Conservation (phyloP, 2,329 filamentous ascomycete genomes). For the Immersiporthe knoxdaviesiana region DNA sequence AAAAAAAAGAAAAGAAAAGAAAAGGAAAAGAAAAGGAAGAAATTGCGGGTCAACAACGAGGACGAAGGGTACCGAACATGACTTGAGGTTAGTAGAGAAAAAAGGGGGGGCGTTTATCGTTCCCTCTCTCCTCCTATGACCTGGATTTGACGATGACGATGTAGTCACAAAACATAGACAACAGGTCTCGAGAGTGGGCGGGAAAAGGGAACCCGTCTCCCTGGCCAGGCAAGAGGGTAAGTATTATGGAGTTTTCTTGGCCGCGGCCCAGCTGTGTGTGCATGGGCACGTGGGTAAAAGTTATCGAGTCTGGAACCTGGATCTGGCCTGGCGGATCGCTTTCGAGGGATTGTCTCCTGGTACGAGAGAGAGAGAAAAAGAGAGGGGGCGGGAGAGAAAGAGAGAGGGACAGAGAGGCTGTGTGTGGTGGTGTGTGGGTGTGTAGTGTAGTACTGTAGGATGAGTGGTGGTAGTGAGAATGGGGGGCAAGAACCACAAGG, state of each 20-base stretch:
- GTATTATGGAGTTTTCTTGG: not conserved
- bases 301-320: not conserved
- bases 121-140: not conserved
- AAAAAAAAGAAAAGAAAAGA: not conserved
- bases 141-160: not conserved
- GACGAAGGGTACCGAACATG: not conserved
- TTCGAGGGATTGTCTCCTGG: not conserved
- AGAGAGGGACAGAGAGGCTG: no score
- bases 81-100: not conserved
- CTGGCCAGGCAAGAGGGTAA: not conserved
- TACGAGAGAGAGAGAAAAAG: not conserved
- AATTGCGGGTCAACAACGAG: constrained; percentile 3
- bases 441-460: not conserved
- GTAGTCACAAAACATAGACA: not conserved
- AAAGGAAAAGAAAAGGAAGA: not conserved
- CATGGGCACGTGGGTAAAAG: not conserved
- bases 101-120: not conserved
- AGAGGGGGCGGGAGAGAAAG: not conserved
- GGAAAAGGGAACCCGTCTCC: not conserved
- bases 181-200: not conserved
- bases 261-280: not conserved
- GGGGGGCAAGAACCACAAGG: not conserved
- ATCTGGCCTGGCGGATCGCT: not conserved
- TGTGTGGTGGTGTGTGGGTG: not conserved
- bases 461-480: not conserved